Evolutionary conservation across 306 rosid species (phyloP), one percentile per base, ranked within the genome.

Genomic region (Neltuma alba): DNA sequence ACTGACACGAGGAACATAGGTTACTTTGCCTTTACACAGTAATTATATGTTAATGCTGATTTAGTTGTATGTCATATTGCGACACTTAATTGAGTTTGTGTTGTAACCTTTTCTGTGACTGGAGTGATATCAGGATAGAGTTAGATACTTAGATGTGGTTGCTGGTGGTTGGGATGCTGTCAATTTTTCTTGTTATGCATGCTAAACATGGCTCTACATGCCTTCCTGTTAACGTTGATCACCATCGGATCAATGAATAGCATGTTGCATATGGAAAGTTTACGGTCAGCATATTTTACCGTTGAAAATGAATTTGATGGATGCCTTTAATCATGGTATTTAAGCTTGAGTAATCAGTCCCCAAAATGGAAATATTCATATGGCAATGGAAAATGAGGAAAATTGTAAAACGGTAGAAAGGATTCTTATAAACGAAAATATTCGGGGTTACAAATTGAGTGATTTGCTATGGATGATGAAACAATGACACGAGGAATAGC

Each of bases 21-120:
- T 69, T 74, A 55, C n/a, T 52, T 65, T 36, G 71, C 71, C 70
- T 64, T 63, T 30, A 30, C 68, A 18, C 5, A 7, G 68, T 16
- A 62, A 30, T 0, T 62, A 63, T 6, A 33, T 12, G 9, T 21
- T 38, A 66, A 66, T 14, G 12, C n/a, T 40, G 1, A 11, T 67
- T 20, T 66, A 23, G 31, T 38, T 64, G 34, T n/a, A n/a, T 67
- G 52, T 67, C 5, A 40, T 28, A 37, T 66, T 37, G 20, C 21
- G 40, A n/a, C n/a, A n/a, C n/a, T n/a, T n/a, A 36, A 36, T 28
- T 64, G 28, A 63, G 68, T 33, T 34, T 33, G 42, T 63, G 42
- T 23, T 33, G 25, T 20, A 36, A 34, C 45, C 25, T 63, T 3
- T 16, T 18, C 3, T 65, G 31, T 55, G 47, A 65, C 28, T 9